Evolutionary conservation across 306 rosid species (phyloP), one percentile per base, ranked within the genome.

Genomic region (Dalbergia oliveri): DNA sequence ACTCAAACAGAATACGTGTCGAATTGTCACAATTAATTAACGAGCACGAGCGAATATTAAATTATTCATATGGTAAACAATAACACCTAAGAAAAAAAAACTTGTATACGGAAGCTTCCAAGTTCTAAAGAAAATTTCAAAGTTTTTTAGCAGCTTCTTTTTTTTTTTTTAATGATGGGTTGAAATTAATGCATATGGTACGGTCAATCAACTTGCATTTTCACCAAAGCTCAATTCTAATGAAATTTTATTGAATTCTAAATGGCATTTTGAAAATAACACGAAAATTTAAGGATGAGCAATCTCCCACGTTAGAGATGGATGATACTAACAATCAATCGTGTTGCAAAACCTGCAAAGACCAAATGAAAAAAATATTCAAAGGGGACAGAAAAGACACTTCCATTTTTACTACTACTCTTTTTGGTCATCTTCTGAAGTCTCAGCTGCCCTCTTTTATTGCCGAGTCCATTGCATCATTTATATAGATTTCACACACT

Each of bases 391-490:
- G 7, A 56, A 37, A 72, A 9, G 71, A 62, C 63, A 51, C 23
- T 19, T 12, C 4, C 31, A 54, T 47, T 59, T 2, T 47, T 60
- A 26, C 63, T 54, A 56, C 69, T 19, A 61, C 15, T 49, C 57
- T 51, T 79, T 35, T 26, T 81, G 87, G 88, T 84, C 84, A 75
- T 87, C 87, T 82, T 87, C 83, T 75, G 37, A 78, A 86, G 91
- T 91, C 88, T 72, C 59, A 72, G 62, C 16, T 66, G 54, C 75
- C 93, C 98, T n/a, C 57, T 61, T 89, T 90, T 89, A 86, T 79
- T 82, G 98, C 92, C 97, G 87, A 89, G 89, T 90, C 89, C 85
- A 78, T 80, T 87, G 97, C 90, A 75, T 79, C 83, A 89, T 73
- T 89, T 87, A 58, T 79, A 71, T 69, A 85, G 69, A 81, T 84